Conservation (phyloP, 139 green algal species). For the Astrephomene gubernaculifera region DNA sequence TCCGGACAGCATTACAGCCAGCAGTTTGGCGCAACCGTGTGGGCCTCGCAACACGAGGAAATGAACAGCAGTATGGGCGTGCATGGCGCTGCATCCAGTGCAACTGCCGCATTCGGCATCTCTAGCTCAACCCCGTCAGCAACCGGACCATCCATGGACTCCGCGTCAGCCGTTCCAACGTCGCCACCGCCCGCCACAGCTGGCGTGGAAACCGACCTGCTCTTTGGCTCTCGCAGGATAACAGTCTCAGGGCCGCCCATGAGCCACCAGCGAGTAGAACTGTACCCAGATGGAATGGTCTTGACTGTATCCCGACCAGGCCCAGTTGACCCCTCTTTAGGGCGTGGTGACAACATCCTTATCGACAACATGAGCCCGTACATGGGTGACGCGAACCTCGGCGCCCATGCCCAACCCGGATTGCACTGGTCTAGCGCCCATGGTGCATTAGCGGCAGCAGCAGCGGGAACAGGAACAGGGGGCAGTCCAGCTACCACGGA, state of each 20-base stretch:
- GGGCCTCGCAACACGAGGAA: too few species aligned
- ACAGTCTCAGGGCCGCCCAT: background rate
- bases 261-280: background rate
- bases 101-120: too few species aligned
- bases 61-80: too few species aligned
- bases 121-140: too few species aligned
- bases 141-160: too few species aligned
- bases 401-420: background rate
- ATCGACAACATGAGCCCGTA: background rate
- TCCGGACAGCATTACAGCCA: too few species aligned
- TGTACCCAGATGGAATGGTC: constrained; percentile 9
- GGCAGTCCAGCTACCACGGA: background rate
- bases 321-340: background rate
- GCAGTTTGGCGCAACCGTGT: too few species aligned
- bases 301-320: background rate
- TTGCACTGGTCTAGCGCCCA: background rate
- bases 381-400: background rate
- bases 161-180: too few species aligned
- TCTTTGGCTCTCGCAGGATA: background rate
- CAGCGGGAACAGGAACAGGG: background rate
- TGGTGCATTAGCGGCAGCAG: background rate
- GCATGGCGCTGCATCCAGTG: too few species aligned
- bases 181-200: too few species aligned
- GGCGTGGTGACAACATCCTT: background rate
- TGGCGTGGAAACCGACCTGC: constrained; percentile 2